Evolutionary conservation across 768 basidiomycete species (phyloP), one percentile per base, ranked within the genome.

Genomic region (Mrakia blollopis): DNA sequence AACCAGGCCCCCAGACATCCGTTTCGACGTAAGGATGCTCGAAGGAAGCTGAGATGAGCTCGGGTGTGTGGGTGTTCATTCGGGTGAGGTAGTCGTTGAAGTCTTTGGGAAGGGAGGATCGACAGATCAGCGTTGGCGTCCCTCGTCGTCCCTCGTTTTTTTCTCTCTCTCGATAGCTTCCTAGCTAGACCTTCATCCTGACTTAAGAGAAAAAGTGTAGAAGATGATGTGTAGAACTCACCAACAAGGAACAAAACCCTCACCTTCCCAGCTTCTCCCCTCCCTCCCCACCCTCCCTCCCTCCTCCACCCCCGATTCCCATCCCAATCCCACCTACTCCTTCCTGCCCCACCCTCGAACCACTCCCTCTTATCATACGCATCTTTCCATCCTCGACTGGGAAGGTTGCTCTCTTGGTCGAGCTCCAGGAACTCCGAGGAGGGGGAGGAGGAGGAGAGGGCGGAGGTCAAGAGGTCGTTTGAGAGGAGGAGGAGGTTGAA

Each of bases 1-100:
- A 84, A 3, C 80, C 80, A 25, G 84, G 84, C 41, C 84, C 84
- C 84, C 84, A 84, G 30, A 83, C 81, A 71, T 84, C 84, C 7
- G 81, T 79, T 18, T 77, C 79, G 30, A 82, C 52, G 21, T 79
- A 63, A 0, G 83, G 84, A 79, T 83, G 82, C 0, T 82, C 81
- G 28, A 83, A 71, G 0, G 84, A 81, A 6, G 84, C 82, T 62
- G 83, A 81, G 52, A 84, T 81, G 62, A 84, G 81, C 73, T 84
- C 84, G 78, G 83, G 82, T 21, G 67, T 75, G 47, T 69, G 67
- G 35, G 67, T 57, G 23, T 75, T 75, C 74, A 75, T 75, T n/a
- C 75, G 37, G 28, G n/a, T 41, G 41, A 63, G 52, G 47, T 52
- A 67, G 61, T 73, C 73, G 25, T 37, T 21, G 23, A 65, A 72